Evolutionary conservation across 352 stramenopile genomes (phyloP), one percentile per base, ranked within the genome.

Genomic region (Phytopythium oedochilum): DNA sequence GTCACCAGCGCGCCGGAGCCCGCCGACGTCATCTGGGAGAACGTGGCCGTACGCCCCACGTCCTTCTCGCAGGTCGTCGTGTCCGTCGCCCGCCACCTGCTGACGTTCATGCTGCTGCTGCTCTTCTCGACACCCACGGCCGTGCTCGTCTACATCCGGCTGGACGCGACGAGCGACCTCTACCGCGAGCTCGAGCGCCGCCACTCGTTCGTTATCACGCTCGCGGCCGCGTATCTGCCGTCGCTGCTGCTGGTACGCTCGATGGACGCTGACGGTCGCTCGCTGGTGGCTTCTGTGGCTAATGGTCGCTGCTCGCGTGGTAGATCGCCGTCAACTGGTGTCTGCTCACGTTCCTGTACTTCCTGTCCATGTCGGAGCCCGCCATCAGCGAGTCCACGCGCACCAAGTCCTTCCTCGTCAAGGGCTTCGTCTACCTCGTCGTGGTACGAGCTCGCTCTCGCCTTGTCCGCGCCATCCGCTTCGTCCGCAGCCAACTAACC

Each of bases 91-190:
- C 70, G 79, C 43, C 81, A 93, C 44, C 5, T 77, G 5, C 57
- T 64, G 5, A 91, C 80, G 23, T 46, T 90, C 14, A 52, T 55
- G 23, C 57, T 93, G 29, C 50, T 93, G 28, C 53, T 89, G 32
- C 49, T 93, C 17, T 90, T 92, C 47, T 92, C 81, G 28, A 89
- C 81, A 25, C 81, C 83, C 0, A 89, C 79, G 1, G 79, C 81
- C 6, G 79, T 93, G 55, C 75, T 91, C 53, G 81, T 93, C 58
- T 93, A 88, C 62, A 75, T 93, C 55, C 88, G 89, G 47, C 64
- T 93, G 10, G 79, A 91, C 57, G 74, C 74, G n/a, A 66, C 63
- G 42, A 92, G 81, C 39, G 60, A 60, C 29, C 51, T 93, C 31
- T 92, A 92, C 60, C 51, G 57, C 10, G 62, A 66, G 22, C 53